Evolutionary conservation across 129 eudicot species (phyloP).

Genomic region (Tanacetum coccineum): DNA sequence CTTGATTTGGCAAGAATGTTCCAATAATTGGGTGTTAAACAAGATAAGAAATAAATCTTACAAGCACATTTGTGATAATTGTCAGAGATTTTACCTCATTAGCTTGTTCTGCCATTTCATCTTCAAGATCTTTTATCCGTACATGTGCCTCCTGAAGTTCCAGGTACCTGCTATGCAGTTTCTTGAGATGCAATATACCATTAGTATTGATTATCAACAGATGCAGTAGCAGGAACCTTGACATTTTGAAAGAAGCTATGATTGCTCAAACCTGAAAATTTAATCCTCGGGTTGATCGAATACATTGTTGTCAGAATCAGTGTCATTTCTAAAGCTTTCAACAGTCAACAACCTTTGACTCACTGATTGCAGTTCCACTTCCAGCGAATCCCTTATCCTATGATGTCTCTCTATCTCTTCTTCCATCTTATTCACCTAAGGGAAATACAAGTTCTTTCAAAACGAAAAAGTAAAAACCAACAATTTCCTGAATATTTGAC

Average conservation of each 20-base stretch:
- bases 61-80: not conserved
- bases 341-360: slow-evolving; percentile 55
- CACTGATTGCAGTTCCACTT: slow-evolving; percentile 57
- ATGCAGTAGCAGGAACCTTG: slow-evolving; percentile 13
- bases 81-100: slow-evolving; percentile 44
- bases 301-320: slow-evolving; percentile 31
- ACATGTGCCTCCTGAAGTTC: slow-evolving; percentile 50
- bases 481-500: not conserved
- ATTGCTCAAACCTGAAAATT: slow-evolving; percentile 48
- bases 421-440: slow-evolving; percentile 76
- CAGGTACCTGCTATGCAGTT: slow-evolving; percentile 42
- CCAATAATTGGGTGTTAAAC: not conserved
- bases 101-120: slow-evolving; percentile 50
- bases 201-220: not conserved
- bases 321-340: slow-evolving; percentile 48
- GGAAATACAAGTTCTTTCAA: not conserved
- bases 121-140: slow-evolving; percentile 58
- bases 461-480: not conserved
- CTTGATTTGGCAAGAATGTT: slow-evolving; percentile 49
- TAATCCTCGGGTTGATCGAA: slow-evolving; percentile 38
- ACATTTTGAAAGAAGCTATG: slow-evolving; percentile 2
- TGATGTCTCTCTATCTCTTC: slow-evolving; percentile 64
- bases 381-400: slow-evolving; percentile 55
- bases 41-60: slow-evolving; percentile 10
- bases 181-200: slow-evolving; percentile 28